phyloP scores from a whole-genome alignment of 225 moss, liverwort and hornwort genomes.

The Antitrichia curtipendula region DNA sequence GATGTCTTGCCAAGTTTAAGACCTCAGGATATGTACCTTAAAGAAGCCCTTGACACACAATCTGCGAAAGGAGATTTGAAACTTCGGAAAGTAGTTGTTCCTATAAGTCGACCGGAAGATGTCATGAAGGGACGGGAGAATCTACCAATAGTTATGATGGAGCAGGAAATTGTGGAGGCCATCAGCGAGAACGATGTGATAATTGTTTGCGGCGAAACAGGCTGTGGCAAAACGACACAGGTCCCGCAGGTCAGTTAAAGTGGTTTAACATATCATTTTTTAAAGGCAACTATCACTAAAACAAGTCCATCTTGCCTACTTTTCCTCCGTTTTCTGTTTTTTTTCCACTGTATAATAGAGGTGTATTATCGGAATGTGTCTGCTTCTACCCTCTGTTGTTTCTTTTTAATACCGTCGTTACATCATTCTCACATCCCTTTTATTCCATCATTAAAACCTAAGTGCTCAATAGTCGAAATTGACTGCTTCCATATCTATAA shows the following conservation, averaged over 20 bases:
- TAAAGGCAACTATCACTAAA: neutral
- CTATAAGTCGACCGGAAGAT: conserved; percentile 59
- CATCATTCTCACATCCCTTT: neutral
- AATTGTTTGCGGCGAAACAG: conserved; percentile 93
- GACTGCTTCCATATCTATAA: neutral
- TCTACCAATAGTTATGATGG: conserved; percentile 99
- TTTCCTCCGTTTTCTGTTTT: neutral
- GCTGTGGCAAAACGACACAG: conserved; percentile 98
- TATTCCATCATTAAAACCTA: neutral
- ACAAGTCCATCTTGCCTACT: neutral
- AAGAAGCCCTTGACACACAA: conserved; percentile 26
- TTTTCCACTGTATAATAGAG: neutral
- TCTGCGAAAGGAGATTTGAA: conserved; percentile 13
- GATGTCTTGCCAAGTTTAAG: conserved; percentile 7
- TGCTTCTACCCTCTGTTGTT: neutral
- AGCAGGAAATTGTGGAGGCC: conserved; percentile 95
- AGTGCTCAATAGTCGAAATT: neutral
- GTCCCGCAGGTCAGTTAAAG: conserved; percentile 71
- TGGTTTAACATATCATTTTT: neutral
- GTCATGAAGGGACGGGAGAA: conserved; percentile 56
- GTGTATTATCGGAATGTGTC: too few species aligned
- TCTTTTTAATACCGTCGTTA: neutral
- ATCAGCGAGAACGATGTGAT: conserved; percentile 70
- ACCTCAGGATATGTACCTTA: conserved; percentile 19
- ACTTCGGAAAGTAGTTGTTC: conserved; percentile 54